These are phyloP conservation scores for Aspergillus niger DNA, from an alignment of 2,329 filamentous ascomycete genomes.

Conservation along the genomic window DNA sequence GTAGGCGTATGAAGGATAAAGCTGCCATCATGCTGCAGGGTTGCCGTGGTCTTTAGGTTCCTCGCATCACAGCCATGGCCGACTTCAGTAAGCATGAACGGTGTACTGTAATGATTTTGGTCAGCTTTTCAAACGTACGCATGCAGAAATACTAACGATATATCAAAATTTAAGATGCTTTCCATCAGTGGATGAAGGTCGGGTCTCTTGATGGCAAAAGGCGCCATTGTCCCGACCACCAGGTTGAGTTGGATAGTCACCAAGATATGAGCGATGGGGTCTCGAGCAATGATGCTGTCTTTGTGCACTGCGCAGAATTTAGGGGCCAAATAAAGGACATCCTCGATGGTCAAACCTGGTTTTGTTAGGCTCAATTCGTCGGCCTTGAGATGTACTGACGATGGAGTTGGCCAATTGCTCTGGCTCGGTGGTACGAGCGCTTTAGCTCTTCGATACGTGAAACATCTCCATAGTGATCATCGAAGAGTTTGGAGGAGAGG, in stretches of 20 bases:
- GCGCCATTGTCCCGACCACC: slow-evolving; percentile 13
- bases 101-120: neutral
- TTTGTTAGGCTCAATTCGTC: no score
- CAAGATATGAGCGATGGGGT: slow-evolving; percentile 10
- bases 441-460: no score
- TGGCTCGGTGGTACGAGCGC: no score
- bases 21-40: slow-evolving; percentile 6
- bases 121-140: neutral
- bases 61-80: slow-evolving; percentile 17
- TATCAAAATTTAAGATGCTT: neutral
- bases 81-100: slow-evolving; percentile 18
- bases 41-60: slow-evolving; percentile 18
- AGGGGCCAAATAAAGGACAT: slow-evolving; percentile 15
- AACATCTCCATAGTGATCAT: no score
- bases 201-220: slow-evolving; percentile 4
- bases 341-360: no score
- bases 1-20: slow-evolving; percentile 4
- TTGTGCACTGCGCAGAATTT: slow-evolving; percentile 16
- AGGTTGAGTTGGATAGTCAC: slow-evolving; percentile 16
- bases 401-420: no score
- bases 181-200: neutral
- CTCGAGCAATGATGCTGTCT: slow-evolving; percentile 8
- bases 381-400: no score
- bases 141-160: neutral
- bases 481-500: no score